Conservation (phyloP, 78 protist species). For the Anaeramoeba ignava region DNA sequence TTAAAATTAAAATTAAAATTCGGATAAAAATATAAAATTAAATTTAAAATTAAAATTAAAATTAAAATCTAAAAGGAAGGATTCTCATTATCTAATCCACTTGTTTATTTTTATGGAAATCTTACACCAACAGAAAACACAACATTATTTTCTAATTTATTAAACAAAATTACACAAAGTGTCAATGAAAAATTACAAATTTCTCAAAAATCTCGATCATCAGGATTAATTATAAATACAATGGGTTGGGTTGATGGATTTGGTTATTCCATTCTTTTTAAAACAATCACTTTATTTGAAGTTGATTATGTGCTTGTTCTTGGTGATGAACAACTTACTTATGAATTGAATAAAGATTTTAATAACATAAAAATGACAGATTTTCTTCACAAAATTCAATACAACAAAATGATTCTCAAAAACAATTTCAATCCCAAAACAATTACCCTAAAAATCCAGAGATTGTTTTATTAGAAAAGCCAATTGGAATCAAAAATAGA, state of each 20-base stretch:
- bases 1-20: neutral
- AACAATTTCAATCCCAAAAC: too few relatives aligned
- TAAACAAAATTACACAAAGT: neutral
- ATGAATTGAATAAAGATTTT: too few relatives aligned
- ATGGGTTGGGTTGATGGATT: neutral
- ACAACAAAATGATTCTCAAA: too few relatives aligned
- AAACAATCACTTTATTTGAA: neutral
- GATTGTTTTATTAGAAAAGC: too few relatives aligned
- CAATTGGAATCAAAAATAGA: too few relatives aligned
- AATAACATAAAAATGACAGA: too few relatives aligned
- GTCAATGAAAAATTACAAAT: neutral
- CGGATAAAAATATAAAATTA: neutral
- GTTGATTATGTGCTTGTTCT: neutral
- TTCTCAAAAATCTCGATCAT: neutral
- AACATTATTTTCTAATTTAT: neutral
- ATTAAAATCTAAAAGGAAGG: neutral
- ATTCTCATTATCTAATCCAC: neutral
- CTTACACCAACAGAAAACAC: neutral
- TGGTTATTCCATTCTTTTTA: neutral
- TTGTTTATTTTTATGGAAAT: neutral
- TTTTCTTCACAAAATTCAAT: too few relatives aligned
- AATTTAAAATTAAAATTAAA: neutral
- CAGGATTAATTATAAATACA: neutral
- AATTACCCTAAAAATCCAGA: too few relatives aligned
- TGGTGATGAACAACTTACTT: neutral